Base-by-base conservation (phyloP, 2,329 filamentous ascomycete species). In the Nannizziopsis barbatae region DNA sequence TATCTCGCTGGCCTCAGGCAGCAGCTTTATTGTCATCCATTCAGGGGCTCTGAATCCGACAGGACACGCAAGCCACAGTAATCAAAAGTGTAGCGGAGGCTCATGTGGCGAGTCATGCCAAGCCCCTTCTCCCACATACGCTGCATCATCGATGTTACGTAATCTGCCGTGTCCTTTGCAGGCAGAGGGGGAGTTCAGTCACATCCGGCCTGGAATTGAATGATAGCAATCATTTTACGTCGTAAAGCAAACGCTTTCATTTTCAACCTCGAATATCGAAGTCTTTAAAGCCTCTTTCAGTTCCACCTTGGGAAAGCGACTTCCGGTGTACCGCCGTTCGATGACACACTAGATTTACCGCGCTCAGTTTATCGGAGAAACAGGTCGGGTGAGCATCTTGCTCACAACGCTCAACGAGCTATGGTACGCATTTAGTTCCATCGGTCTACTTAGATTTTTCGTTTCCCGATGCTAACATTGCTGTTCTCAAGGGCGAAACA, bases 401-500 rank as follows among this genome's bases (percentile, higher is more conserved):
- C 38, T 30, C 38, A 40, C 38, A 18, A 27, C 37, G 38, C 45
- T 38, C 45, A 37, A 47, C 27, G 45, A 42, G 38, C 45, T 38
- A 47, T 47, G 45, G 45, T 47, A 32, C 35, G 37, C 14, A 22
- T 12, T 10, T 22, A 17, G 18, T 36, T 17, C 31, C 32, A 33
- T 36, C 12, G 15, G 36, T 22, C 8, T 15, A 1, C 10, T n/a
- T 7, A 35, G 30, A 20, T 17, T 30, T 12, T 27, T 36, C n/a
- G 1, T 11, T 2, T 18, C 5, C 11, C 11, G 40, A 33, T 27
- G 12, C 41, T 49, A 20, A 42, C 32, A 2, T 37, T 12, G 1
- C 17, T 10, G n/a, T 31, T 35, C 18, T 43, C 49, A 36, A 69
- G 66, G 66, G 65, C 57, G 64, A 68, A 55, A 69, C 66, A 59